Evolutionary conservation across 1,284 basidiomycete genomes (phyloP), one percentile per base, ranked within the genome.

Genomic region (Marasmius sp.): DNA sequence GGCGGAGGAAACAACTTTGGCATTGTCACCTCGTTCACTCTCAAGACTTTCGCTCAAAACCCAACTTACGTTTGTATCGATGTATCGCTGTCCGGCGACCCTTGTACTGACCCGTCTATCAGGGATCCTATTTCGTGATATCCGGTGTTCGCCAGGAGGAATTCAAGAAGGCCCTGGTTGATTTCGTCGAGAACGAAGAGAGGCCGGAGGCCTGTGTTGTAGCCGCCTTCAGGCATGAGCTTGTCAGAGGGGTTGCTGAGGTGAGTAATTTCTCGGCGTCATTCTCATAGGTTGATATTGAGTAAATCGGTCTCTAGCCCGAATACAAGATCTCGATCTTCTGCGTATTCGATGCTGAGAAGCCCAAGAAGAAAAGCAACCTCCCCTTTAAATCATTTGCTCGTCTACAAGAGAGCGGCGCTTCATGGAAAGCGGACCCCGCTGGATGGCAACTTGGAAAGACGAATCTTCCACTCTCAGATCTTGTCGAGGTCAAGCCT

Each of bases 1-100:
- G 71, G 71, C 20, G 70, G 70, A 34, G 59, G 66, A 8, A 70
- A 71, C 52, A 72, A 72, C 47, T 72, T 66, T 39, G 70, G 67
- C 6, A 51, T 51, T 6, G 56, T 71, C 27, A 66, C 69, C 27
- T 60, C 64, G 27, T 67, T 71, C 53, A 71, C 63, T 3, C 57
- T 71, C 37, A 51, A 38, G 50, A 53, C 43, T 54, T 34, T 62
- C 38, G 18, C 57, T 57, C 55, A 48, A 62, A 60, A 36, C n/a
- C n/a, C 20, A 7, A 34, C 48, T 37, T 55, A 39, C 33, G 39
- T 50, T 18, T 57, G 27, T 54, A 34, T 39, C 47, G 11, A n/a
- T 58, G 22, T 22, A 20, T 47, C 6, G 7, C 11, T 38, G 12
- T 16, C 22, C 45, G 47, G 6, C 12, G 27, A 58, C 41, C 27